Evolutionary conservation across 2,329 filamentous ascomycete genomes (phyloP), one percentile per base, ranked within the genome.

Genomic region (Aspergillus sp.): DNA sequence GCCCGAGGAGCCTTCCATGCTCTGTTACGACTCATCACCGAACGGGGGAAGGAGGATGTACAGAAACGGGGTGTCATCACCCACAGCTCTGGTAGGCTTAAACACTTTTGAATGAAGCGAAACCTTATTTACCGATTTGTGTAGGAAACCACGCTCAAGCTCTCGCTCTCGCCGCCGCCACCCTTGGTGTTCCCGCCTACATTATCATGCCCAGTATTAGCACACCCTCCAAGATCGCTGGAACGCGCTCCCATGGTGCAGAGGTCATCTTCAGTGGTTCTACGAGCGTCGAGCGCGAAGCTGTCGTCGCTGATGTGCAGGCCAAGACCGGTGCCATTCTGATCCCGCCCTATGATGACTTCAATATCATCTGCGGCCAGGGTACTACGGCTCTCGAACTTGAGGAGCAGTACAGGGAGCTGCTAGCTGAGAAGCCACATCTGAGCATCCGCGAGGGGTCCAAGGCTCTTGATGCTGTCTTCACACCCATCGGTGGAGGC

Each of bases 141-240:
- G 32, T 13, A 94, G 93, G 94, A 61, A 98, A 98, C 78, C 95
- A 98, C 74, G 94, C 94, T 0, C 92, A 97, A 81, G 94, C 95
- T 1, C 87, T 98, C 59, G 87, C 94, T 2, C 88, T 97, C 54
- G 94, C 94, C 0, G 92, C 94, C 2, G 83, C 82, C 17, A 88
- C 88, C 39, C 86, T 89, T 72, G 79, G 82, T 56, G 88, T 97
- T 63, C 89, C 89, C 10, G 91, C 92, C 0, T 87, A 94, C 79
- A 93, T 98, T 71, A 88, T 98, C 61, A 98, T 98, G 94, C 94
- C 94, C 0, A 75, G 79, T n/a, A 95, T 95, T 72, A 89, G 88
- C 59, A 89, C 91, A 0, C 85, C 90, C n/a, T 88, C 88, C 64
- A 98, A 98, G 77, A 92, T 97, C 64, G 89, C 90, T 3, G 93